Conservation (phyloP, 108 stramenopile species). For the Skeletonema costatum region DNA sequence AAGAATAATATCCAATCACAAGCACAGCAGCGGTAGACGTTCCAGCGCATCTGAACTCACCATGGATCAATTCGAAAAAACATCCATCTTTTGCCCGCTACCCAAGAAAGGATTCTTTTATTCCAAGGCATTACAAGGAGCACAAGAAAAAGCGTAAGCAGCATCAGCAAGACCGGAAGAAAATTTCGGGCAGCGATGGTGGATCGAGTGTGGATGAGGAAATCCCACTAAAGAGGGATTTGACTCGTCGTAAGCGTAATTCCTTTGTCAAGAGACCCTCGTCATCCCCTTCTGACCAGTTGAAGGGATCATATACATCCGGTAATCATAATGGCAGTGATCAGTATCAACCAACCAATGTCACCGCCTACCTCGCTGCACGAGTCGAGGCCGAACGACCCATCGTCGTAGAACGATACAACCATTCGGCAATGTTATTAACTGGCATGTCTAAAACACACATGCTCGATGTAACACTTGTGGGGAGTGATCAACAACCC, state of each 20-base stretch:
- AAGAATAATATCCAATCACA: neutral
- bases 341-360: slow-evolving; percentile 7
- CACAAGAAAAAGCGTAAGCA: slow-evolving; percentile 11
- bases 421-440: slow-evolving; percentile 9
- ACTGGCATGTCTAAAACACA: slow-evolving; percentile 22
- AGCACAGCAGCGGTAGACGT: neutral
- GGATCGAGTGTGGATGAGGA: neutral
- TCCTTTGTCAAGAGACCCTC: neutral
- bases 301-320: neutral
- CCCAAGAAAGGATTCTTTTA: slow-evolving; percentile 15
- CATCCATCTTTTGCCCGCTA: slow-evolving; percentile 1
- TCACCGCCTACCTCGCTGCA: slow-evolving; percentile 27
- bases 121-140: slow-evolving; percentile 21
- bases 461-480: slow-evolving; percentile 54
- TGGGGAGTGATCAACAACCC: slow-evolving; percentile 42
- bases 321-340: no score
- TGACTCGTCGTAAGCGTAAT: slow-evolving; percentile 11
- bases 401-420: neutral
- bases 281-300: neutral
- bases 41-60: neutral
- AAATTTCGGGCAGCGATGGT: neutral
- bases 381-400: slow-evolving; percentile 24
- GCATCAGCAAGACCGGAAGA: neutral
- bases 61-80: neutral
- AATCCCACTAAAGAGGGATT: slow-evolving; percentile 5